phyloP scores from a whole-genome alignment of 2,329 filamentous ascomycete genomes.

The Phialophora chinensis region DNA sequence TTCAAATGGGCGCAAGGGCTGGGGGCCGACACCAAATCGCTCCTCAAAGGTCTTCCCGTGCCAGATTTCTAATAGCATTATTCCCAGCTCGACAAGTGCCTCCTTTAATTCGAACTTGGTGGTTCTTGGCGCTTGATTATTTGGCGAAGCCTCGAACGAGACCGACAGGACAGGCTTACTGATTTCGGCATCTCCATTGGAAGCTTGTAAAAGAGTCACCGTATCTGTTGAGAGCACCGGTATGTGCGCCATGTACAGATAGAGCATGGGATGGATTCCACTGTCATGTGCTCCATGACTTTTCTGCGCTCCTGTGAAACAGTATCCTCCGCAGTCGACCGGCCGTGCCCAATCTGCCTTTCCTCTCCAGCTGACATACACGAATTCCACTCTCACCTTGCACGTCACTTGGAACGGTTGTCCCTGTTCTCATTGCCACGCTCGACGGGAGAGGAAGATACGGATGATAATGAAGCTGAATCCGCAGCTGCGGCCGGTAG shows the following conservation, averaged over 20 bases:
- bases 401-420: neutral
- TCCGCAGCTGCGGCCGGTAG: no score
- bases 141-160: no score
- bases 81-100: constrained; percentile 23
- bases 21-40: neutral
- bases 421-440: neutral
- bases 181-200: no score
- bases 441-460: neutral
- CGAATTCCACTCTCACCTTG: neutral
- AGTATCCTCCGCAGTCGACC: neutral
- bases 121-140: constrained; percentile 1
- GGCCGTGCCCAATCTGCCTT: neutral
- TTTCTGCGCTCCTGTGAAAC: neutral
- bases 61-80: constrained; percentile 26
- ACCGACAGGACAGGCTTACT: no score
- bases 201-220: no score
- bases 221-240: no score
- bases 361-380: neutral
- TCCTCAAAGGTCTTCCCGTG: constrained; percentile 16
- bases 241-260: neutral
- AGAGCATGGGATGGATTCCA: neutral
- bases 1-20: neutral
- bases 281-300: neutral
- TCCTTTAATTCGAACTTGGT: constrained; percentile 12
- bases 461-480: no score